Evolutionary conservation across 2,329 filamentous ascomycete genomes (phyloP).

Genomic region (Phialophora tarda): DNA sequence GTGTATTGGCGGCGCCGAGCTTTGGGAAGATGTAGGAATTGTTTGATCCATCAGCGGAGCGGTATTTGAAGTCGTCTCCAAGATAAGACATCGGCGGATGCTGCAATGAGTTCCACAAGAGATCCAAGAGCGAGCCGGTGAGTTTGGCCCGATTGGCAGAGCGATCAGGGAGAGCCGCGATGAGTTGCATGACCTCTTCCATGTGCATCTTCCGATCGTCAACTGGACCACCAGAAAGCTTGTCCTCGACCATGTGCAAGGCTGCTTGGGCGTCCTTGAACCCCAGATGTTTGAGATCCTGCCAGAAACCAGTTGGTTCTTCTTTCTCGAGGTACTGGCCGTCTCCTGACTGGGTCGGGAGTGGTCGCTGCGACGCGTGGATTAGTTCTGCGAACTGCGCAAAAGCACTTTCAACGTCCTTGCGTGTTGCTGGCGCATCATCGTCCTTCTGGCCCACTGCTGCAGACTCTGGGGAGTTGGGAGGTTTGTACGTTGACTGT

Average conservation of each 20-base stretch:
- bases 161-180: constrained; percentile 66
- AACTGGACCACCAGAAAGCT: constrained; percentile 67
- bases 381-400: constrained; percentile 55
- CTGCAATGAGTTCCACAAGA: constrained; percentile 73
- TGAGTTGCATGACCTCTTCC: constrained; percentile 73
- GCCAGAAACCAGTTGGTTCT: constrained; percentile 58
- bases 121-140: constrained; percentile 70
- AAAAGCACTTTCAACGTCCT: constrained; percentile 50
- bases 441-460: constrained; percentile 32
- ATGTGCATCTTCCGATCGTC: constrained; percentile 81
- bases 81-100: constrained; percentile 70
- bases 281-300: constrained; percentile 64
- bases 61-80: constrained; percentile 66
- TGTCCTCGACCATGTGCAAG: constrained; percentile 63
- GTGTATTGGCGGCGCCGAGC: constrained; percentile 69
- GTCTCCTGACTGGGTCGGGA: constrained; percentile 67
- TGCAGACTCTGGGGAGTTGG: constrained; percentile 7
- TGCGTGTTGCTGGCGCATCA: constrained; percentile 46
- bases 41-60: constrained; percentile 71
- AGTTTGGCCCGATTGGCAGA: constrained; percentile 67
- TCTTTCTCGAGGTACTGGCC: constrained; percentile 61
- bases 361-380: constrained; percentile 63
- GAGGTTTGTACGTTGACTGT: constrained; percentile 14
- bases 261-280: constrained; percentile 68
- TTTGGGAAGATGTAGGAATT: constrained; percentile 72